phyloP scores from a whole-genome alignment of 495 filamentous ascomycete genomes.

The Astrocystis sublimbata region DNA sequence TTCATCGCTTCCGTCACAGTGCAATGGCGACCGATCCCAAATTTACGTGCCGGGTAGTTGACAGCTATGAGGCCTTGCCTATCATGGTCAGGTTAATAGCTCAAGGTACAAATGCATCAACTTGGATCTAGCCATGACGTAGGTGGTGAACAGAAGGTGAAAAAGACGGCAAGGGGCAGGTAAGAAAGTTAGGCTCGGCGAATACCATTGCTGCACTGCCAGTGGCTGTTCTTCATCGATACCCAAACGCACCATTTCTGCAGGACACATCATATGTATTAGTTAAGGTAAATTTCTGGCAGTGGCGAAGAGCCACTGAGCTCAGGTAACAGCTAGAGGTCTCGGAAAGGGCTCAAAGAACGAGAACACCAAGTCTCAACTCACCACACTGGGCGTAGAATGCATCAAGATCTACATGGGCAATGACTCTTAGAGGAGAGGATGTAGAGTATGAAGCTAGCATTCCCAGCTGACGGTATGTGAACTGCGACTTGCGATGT shows the following conservation, averaged over 20 bases:
- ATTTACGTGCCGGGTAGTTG: conserved; percentile 87
- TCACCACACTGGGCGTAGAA: conserved; percentile 98
- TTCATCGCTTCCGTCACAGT: conserved; percentile 82
- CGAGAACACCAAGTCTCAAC: conserved; percentile 16
- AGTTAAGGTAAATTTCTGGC: neutral
- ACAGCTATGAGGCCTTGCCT: conserved; percentile 85
- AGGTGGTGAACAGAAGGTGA: neutral
- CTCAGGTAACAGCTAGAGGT: too few species aligned
- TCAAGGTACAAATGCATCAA: neutral
- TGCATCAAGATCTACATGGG: conserved; percentile 94
- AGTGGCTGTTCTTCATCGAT: conserved; percentile 74
- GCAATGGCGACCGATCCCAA: conserved; percentile 74
- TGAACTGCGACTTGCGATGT: conserved; percentile 70
- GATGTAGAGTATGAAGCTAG: conserved; percentile 68
- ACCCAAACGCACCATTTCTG: conserved; percentile 63
- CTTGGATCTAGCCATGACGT: neutral
- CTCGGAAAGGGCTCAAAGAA: neutral
- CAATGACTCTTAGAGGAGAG: conserved; percentile 81
- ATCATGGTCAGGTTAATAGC: conserved; percentile 18
- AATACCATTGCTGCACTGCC: conserved; percentile 84
- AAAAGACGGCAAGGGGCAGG: neutral
- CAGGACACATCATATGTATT: neutral
- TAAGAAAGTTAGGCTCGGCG: conserved; percentile 14
- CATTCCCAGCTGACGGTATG: conserved; percentile 76
- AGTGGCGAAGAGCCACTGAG: neutral